These are phyloP conservation scores for Peronosclerospora sorghi DNA, from an alignment of 352 stramenopile genomes.

Conservation along the genomic window DNA sequence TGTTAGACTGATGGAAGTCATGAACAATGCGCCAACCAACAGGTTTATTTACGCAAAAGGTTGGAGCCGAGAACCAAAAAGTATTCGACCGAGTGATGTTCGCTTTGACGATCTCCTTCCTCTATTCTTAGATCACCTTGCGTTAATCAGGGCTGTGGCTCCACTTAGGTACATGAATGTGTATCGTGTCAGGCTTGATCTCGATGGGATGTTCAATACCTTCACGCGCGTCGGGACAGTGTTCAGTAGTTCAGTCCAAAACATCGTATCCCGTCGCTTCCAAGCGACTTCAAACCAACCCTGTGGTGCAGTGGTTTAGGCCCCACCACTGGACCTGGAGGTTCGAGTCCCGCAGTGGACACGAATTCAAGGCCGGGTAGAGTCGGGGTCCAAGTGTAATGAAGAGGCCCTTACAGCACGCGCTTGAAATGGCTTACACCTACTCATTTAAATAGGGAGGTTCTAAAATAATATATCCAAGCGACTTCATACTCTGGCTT, in stretches of 20 bases:
- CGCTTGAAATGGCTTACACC: too few relatives aligned
- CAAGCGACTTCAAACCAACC: not conserved
- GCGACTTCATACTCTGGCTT: slow-evolving; percentile 1
- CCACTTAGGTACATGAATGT: slow-evolving; percentile 1
- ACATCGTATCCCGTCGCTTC: not conserved
- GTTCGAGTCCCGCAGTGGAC: too few relatives aligned
- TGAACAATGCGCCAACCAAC: slow-evolving; percentile 5
- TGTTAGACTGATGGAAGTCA: not conserved
- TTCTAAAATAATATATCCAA: too few relatives aligned
- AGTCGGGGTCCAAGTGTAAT: too few relatives aligned
- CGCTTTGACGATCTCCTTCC: slow-evolving; percentile 1
- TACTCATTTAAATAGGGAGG: too few relatives aligned
- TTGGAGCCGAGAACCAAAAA: not conserved
- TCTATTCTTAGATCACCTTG: not conserved
- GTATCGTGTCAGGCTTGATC: not conserved
- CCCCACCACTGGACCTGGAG: too few relatives aligned
- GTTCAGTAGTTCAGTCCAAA: slow-evolving; percentile 1
- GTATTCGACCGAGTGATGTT: not conserved
- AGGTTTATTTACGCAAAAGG: slow-evolving; percentile 2
- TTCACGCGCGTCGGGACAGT: not conserved
- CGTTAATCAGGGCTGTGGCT: not conserved
- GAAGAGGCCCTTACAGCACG: too few relatives aligned
- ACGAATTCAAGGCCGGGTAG: too few relatives aligned
- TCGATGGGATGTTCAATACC: slow-evolving; percentile 2
- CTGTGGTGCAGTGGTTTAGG: too few relatives aligned